Percentiles rank a stretch among this genome's conserved stretches.
Evolutionary conservation across 2,329 filamentous ascomycete genomes (phyloP).

Genomic region (Leptographium procerum): DNA sequence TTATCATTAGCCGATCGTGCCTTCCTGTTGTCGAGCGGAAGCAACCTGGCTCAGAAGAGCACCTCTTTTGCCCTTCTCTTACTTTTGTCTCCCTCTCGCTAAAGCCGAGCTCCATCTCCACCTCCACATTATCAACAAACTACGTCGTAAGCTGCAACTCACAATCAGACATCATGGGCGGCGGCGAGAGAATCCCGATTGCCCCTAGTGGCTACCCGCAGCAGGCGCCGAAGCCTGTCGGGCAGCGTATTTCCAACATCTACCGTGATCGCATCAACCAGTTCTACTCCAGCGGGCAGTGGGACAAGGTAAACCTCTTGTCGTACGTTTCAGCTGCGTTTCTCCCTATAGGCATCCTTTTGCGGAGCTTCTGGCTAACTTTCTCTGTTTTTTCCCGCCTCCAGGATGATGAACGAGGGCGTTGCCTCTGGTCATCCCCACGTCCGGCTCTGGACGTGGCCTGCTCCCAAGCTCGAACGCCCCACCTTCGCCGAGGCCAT

Average conservation of each 20-base stretch:
- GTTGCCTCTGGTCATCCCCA: slow-evolving; percentile 56
- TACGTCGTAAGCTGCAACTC: background rate
- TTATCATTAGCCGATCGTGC: background rate
- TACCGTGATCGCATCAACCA: slow-evolving; percentile 15
- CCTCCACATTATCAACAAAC: background rate
- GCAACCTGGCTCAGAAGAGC: background rate
- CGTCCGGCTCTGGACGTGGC: slow-evolving; percentile 78
- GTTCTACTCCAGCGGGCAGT: slow-evolving; percentile 14
- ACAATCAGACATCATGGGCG: slow-evolving; percentile 12
- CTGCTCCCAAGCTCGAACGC: slow-evolving; percentile 64
- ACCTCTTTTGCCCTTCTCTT: background rate
- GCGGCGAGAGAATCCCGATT: slow-evolving; percentile 10
- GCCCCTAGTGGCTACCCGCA: slow-evolving; percentile 12
- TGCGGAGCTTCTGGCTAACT: background rate
- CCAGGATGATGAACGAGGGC: slow-evolving; percentile 62
- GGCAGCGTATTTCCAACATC: slow-evolving; percentile 14
- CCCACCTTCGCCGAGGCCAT: slow-evolving; percentile 79
- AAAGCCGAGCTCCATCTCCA: background rate
- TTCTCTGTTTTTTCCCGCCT: background rate
- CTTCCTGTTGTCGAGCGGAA: background rate
- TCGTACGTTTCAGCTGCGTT: slow-evolving; percentile 10
- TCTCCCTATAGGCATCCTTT: background rate
- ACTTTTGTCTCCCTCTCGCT: background rate
- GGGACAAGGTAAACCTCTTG: slow-evolving; percentile 15
- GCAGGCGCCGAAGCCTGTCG: slow-evolving; percentile 15